phyloP scores from a whole-genome alignment of 306 rosid species.

The Ziziphus jujuba region DNA sequence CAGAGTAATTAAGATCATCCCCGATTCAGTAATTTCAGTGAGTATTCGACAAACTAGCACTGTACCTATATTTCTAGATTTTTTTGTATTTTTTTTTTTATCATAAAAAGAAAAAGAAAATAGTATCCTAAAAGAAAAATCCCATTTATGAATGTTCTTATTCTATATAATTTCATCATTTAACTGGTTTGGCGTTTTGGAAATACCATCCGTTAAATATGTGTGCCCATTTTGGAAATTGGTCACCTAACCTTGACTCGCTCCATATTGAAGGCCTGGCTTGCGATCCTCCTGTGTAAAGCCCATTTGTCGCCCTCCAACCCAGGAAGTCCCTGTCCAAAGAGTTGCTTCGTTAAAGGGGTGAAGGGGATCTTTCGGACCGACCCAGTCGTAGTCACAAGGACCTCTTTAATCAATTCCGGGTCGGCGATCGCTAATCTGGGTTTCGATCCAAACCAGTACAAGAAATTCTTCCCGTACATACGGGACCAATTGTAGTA shows the following conservation, averaged over 20 bases:
- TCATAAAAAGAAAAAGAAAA: too few species aligned
- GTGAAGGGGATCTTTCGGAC: conserved; percentile 31
- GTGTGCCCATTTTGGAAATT: too few species aligned
- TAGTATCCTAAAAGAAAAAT: too few species aligned
- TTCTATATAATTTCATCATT: too few species aligned
- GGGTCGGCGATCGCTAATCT: conserved; percentile 61
- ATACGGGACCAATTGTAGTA: conserved; percentile 54
- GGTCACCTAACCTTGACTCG: conserved; percentile 61
- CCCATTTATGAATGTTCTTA: too few species aligned
- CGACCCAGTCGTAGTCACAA: conserved; percentile 39
- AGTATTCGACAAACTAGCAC: too few species aligned
- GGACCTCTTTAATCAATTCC: conserved; percentile 63
- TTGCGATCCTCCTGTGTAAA: conserved; percentile 56
- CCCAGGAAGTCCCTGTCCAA: conserved; percentile 63
- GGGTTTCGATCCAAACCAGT: conserved; percentile 77
- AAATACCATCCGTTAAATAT: too few species aligned
- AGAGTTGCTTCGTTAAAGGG: conserved; percentile 53
- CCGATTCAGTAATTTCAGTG: too few species aligned
- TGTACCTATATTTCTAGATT: too few species aligned
- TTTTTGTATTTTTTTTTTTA: too few species aligned
- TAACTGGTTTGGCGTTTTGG: too few species aligned
- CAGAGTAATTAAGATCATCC: neutral
- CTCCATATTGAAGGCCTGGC: conserved; percentile 58
- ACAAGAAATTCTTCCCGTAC: conserved; percentile 64
- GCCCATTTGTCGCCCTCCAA: conserved; percentile 60